Percentiles rank a stretch among this genome's conserved stretches.
These are phyloP conservation scores for Reticulascus tulasneorum DNA, from an alignment of 2,329 filamentous ascomycete species.

Conservation along the genomic window DNA sequence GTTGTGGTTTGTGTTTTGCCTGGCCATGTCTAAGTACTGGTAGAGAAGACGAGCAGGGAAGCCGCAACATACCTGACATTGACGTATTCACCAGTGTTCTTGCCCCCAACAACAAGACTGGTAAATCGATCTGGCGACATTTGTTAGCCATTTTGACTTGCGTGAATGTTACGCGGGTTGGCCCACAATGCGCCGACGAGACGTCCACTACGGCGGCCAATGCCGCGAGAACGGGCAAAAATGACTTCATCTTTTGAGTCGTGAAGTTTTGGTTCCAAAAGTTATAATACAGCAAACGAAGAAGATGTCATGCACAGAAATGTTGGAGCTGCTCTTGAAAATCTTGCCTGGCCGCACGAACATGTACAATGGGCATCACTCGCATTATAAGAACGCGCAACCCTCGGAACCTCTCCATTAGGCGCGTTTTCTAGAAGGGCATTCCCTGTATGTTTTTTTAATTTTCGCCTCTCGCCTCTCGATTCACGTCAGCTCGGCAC, in stretches of 20 bases:
- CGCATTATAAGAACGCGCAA: too few species aligned
- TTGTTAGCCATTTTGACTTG: background rate
- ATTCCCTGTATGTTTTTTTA: too few species aligned
- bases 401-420: too few species aligned
- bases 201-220: constrained; percentile 2
- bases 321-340: too few species aligned
- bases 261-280: too few species aligned
- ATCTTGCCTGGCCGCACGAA: too few species aligned
- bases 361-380: too few species aligned
- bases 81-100: constrained; percentile 11
- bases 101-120: constrained; percentile 8
- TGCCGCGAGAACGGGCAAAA: constrained; percentile 1
- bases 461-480: too few species aligned
- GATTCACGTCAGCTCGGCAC: too few species aligned
- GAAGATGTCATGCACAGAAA: too few species aligned
- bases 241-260: constrained; percentile 4
- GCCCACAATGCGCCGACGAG: constrained; percentile 8
- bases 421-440: too few species aligned
- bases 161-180: background rate
- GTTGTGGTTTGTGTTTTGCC: constrained; percentile 30
- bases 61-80: constrained; percentile 1
- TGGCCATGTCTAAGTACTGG: background rate
- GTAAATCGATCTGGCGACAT: constrained; percentile 9
- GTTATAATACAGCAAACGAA: too few species aligned
- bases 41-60: background rate